Evolutionary conservation across 805 yeast genomes (phyloP).

Genomic region (Sugiyamaella lignohabitans): DNA sequence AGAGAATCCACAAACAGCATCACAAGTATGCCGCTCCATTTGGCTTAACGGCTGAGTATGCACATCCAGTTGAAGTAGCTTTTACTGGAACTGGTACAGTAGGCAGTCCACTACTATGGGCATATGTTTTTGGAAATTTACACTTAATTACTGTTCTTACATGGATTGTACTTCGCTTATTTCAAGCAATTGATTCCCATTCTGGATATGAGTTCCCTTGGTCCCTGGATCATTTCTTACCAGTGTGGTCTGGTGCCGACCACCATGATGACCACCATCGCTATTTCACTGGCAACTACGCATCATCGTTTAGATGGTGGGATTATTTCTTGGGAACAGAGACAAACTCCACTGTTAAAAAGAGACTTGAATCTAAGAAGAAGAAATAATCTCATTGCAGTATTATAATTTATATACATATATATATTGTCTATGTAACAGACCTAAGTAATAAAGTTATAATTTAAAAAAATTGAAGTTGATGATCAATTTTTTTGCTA

Average conservation of each 20-base stretch:
- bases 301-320: conserved; percentile 95
- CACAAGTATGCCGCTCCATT: conserved; percentile 98
- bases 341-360: conserved; percentile 30
- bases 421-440: no score
- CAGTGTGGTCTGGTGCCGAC: conserved; percentile 98
- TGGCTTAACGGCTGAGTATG: conserved; percentile 95
- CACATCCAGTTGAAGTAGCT: conserved; percentile 91
- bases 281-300: conserved; percentile 90
- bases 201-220: conserved; percentile 98
- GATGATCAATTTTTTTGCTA: no score
- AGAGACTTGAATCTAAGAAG: conserved; percentile 10
- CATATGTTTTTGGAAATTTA: conserved; percentile 63
- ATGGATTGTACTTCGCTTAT: conserved; percentile 83
- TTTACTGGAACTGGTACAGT: conserved; percentile 92
- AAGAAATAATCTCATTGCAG: no score
- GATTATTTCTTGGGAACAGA: conserved; percentile 76
- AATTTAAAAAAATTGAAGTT: no score
- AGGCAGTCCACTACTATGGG: conserved; percentile 85
- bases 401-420: no score
- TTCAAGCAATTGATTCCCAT: conserved; percentile 96
- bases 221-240: conserved; percentile 85
- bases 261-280: conserved; percentile 98
- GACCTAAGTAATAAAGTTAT: no score
- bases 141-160: conserved; percentile 80
- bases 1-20: conserved; percentile 92